Evolutionary conservation across 2,329 filamentous ascomycete genomes (phyloP).

Genomic region (Didymella keratinophila): DNA sequence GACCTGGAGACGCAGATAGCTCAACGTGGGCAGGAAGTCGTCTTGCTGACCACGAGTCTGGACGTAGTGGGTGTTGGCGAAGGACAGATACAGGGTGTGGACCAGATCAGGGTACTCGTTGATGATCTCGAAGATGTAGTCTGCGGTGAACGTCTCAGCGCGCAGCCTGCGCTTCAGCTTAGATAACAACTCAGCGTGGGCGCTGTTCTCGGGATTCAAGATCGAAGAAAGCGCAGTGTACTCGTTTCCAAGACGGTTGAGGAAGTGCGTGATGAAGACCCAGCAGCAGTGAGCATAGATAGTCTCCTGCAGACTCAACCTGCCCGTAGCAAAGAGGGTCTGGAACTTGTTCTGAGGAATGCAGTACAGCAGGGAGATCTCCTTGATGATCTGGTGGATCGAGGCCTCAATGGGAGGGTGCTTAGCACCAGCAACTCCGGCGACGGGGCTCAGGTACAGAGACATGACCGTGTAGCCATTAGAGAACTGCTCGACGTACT

Average conservation of each 20-base stretch:
- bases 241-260: constrained; percentile 91
- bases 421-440: constrained; percentile 55
- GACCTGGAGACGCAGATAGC: constrained; percentile 70
- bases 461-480: constrained; percentile 98
- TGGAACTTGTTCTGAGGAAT: constrained; percentile 98
- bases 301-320: constrained; percentile 91
- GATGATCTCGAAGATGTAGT: constrained; percentile 98
- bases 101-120: constrained; percentile 87
- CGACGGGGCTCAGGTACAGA: constrained; percentile 81
- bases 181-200: constrained; percentile 84
- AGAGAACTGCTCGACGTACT: constrained; percentile 98
- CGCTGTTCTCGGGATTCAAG: constrained; percentile 80
- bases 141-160: constrained; percentile 95
- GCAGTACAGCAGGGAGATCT: constrained; percentile 95
- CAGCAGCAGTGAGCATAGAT: constrained; percentile 97
- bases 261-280: constrained; percentile 97
- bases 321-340: constrained; percentile 81
- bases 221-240: constrained; percentile 86
- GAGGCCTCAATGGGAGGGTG: constrained; percentile 88
- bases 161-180: constrained; percentile 96
- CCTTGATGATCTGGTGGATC: constrained; percentile 99
- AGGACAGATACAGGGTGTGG: constrained; percentile 86
- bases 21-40: constrained; percentile 74
- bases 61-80: constrained; percentile 85
- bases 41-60: constrained; percentile 70